Evolutionary conservation across 345 rosid genomes (phyloP), one percentile per base, ranked within the genome.

Genomic region (Moricandia arvensis): DNA sequence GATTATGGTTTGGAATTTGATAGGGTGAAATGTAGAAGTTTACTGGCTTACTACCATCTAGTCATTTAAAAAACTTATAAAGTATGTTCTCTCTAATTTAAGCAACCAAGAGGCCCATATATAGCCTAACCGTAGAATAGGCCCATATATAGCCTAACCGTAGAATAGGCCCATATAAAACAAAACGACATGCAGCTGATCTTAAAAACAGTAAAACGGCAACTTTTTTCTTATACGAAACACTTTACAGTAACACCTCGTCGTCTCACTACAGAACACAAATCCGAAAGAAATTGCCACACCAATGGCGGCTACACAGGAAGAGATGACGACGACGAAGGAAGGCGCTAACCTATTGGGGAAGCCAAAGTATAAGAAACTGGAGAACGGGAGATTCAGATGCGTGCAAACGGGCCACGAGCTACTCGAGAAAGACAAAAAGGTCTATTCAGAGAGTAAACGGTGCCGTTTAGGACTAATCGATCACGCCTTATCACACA

Each of bases 361-460:
- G 7, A 65, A 81, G 12, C 97, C 96, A 7, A 91, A 69, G 45
- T 94, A 86, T 76, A 75, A 69, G 31, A 82, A 81, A 69, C 85
- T 94, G 57, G 82, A 83, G 59, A 94, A 91, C 60, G 97, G 95
- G 31, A 90, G 93, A 53, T 81, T 90, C 81, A 89, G 84, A 81
- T 94, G 97, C 77, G 89, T 88, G 0, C 92, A 94, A 87, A 94
- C 97, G 1, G 97, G 97, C 10, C 98, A 94, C 71, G 97, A 91
- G 86, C 54, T 89, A 81, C 77, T 94, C 1, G 73, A 76, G 71
- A 90, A 86, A 82, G 98, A 94, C 86, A 90, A 84, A 74, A 84
- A 80, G 11, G 79, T 88, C 1, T 94, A 91, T 80, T 82, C 96
- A 12, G 83, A 78, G 67, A 89, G 93, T 70, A 94, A 91, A 75